These are phyloP conservation scores for Globisporangium sylvaticum DNA, from an alignment of 352 stramenopile genomes.

Conservation along the genomic window DNA sequence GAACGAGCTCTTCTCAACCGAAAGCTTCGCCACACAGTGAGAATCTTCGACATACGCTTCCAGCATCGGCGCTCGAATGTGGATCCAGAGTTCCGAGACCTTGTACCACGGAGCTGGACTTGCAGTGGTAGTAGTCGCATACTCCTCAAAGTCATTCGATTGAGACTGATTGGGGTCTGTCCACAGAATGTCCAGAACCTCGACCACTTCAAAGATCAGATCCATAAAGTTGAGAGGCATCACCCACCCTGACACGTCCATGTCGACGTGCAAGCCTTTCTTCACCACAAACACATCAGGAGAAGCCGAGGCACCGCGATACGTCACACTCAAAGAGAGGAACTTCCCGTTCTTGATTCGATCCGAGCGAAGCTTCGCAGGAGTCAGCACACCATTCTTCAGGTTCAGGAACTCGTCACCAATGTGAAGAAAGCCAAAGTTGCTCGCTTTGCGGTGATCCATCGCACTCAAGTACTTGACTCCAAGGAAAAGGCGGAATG, in stretches of 20 bases:
- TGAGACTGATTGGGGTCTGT: constrained; percentile 17
- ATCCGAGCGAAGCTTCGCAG: constrained; percentile 65
- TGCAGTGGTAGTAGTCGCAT: neutral
- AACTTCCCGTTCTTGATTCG: constrained; percentile 56
- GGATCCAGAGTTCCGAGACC: constrained; percentile 60
- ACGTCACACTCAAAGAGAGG: constrained; percentile 55
- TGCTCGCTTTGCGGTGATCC: constrained; percentile 68
- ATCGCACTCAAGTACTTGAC: constrained; percentile 56
- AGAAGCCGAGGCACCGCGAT: constrained; percentile 42
- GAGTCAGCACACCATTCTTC: constrained; percentile 69
- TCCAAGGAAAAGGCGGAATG: constrained; percentile 56
- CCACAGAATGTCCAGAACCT: constrained; percentile 71
- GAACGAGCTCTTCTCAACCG: constrained; percentile 74
- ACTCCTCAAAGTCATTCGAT: constrained; percentile 13
- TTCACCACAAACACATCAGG: constrained; percentile 55
- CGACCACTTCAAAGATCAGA: constrained; percentile 70
- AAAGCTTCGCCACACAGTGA: constrained; percentile 84
- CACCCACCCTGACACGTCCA: constrained; percentile 76
- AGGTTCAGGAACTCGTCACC: constrained; percentile 81
- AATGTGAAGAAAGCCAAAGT: constrained; percentile 74
- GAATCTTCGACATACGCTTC: constrained; percentile 86
- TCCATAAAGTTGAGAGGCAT: constrained; percentile 69
- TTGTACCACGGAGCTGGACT: constrained; percentile 41
- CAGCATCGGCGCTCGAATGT: constrained; percentile 76
- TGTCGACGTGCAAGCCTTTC: constrained; percentile 51